phyloP scores from a whole-genome alignment of 345 rosid genomes.

The Syzygium aromaticum region DNA sequence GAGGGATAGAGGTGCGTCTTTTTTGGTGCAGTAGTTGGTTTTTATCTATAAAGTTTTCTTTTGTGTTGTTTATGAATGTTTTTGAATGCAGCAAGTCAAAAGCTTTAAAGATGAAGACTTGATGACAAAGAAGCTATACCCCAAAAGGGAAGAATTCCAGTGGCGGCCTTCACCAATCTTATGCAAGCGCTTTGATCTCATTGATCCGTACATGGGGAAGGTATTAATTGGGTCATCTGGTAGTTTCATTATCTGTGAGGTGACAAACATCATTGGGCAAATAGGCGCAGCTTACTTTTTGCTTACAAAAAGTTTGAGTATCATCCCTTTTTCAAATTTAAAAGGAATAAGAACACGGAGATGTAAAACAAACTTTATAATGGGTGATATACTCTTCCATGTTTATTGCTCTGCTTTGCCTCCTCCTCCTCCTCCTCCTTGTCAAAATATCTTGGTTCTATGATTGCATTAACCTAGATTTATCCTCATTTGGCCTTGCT shows the following conservation, averaged over 20 bases:
- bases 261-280: background rate
- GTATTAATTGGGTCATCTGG: conserved; percentile 18
- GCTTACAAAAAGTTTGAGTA: background rate
- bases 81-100: conserved; percentile 42
- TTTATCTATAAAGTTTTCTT: conserved; percentile 5
- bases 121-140: conserved; percentile 30
- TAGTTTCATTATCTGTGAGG: background rate
- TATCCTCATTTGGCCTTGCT: background rate
- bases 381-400: background rate
- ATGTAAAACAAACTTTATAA: background rate
- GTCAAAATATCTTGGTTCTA: background rate
- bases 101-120: conserved; percentile 41
- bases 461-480: background rate
- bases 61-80: background rate
- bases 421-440: background rate
- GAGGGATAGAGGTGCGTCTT: conserved; percentile 59
- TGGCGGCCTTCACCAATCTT: conserved; percentile 88
- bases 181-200: conserved; percentile 96
- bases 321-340: background rate
- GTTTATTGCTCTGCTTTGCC: background rate
- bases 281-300: background rate
- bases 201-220: conserved; percentile 96
- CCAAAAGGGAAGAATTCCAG: conserved; percentile 84
- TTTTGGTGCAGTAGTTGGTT: background rate
- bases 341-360: background rate